Evolutionary conservation across 2,329 filamentous ascomycete genomes (phyloP), one percentile per base, ranked within the genome.

Genomic region (Plenodomus lindquistii): DNA sequence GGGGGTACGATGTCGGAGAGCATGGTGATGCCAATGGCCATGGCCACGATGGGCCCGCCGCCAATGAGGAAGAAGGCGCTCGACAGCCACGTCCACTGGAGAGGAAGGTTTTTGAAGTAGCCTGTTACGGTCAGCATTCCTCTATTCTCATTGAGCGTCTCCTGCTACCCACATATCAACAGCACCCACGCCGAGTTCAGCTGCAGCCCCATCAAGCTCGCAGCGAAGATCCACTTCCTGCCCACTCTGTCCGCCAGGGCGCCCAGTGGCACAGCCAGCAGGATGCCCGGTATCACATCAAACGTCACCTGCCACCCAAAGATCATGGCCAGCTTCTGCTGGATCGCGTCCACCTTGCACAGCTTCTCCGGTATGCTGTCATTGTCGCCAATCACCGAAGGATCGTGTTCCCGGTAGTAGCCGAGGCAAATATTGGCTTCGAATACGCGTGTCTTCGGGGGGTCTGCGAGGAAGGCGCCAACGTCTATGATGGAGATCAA

Each of bases 291-390:
- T 17, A 67, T 60, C 18, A 59, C 75, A 57, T 79, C 75, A 50
- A 79, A 80, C 44, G 77, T 77, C 51, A 77, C 76, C 60, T 75
- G 72, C 65, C 77, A 78, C 2, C 77, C 78, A 54, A 79, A 78
- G 11, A 81, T 75, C 44, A 75, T 75, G 1, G 78, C 78, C 55
- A 81, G 54, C 59, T 77, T 73, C 39, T 76, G 70, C 55, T 81
- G 78, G 17, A 81, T 71, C 36, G 69, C 69, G 24, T 75, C 71
- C n/a, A 75, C 63, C 65, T 81, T 81, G 61, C 79, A 81, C 53
- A 76, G 55, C n/a, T 70, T 65, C 66, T 81, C 79, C 1, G 72
- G 65, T 15, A 81, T 73, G 19, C 70, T 66, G 11, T 76, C 75
- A 50, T 74, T 65, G 8, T 58, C 48, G 1, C 62, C 66, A 53